phyloP scores from a whole-genome alignment of 2,329 filamentous ascomycete species.

The Fusarium sororula region DNA sequence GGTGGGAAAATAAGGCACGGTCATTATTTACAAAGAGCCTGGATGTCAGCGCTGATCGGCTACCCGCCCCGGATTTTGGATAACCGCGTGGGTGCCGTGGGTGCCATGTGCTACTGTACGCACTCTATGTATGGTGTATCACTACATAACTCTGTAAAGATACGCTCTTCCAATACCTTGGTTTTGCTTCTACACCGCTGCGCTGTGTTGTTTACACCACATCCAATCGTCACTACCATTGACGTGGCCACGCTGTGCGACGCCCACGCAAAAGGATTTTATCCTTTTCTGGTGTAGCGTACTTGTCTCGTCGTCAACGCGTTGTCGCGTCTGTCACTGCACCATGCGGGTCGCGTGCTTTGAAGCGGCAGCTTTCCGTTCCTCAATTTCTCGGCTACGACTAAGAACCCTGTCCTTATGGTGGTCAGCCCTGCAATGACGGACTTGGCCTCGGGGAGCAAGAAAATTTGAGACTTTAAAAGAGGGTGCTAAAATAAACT shows the following conservation, averaged over 20 bases:
- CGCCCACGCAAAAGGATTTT: constrained; percentile 15
- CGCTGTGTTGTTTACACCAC: background rate
- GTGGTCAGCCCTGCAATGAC: constrained; percentile 29
- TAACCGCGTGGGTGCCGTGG: background rate
- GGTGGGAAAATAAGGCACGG: constrained; percentile 6
- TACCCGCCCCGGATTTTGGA: constrained; percentile 29
- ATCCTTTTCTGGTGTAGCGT: constrained; percentile 15
- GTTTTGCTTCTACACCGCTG: constrained; percentile 19
- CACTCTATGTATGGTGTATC: constrained; percentile 15
- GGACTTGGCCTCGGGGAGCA: background rate
- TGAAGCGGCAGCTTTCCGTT: constrained; percentile 29
- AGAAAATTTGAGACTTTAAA: no score
- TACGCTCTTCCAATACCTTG: constrained; percentile 2
- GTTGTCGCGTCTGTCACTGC: constrained; percentile 5
- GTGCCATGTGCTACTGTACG: constrained; percentile 19
- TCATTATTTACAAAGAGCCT: background rate
- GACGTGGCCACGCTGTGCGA: constrained; percentile 32
- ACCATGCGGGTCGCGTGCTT: constrained; percentile 9
- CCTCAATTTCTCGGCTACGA: background rate
- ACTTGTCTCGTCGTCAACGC: constrained; percentile 7
- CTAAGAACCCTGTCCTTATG: background rate
- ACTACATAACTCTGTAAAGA: constrained; percentile 18
- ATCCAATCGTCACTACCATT: background rate
- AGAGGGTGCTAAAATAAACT: no score
- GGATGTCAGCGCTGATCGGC: constrained; percentile 35